Base-by-base conservation (phyloP, 306 rosid genomes). In the Cicer judaicum region DNA sequence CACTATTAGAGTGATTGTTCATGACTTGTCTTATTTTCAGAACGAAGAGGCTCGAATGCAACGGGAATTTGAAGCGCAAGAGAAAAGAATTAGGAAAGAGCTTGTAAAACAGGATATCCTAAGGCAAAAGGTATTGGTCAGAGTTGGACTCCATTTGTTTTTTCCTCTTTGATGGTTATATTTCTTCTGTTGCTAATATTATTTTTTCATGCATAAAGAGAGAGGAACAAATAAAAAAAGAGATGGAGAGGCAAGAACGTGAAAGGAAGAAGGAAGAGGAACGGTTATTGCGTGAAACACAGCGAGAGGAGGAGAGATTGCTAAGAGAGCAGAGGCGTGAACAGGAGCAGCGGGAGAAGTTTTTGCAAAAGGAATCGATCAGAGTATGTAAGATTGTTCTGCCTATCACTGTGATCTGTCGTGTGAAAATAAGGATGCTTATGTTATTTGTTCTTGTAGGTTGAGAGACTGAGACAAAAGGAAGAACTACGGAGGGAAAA, bases 191-290 rank as follows among this genome's bases (percentile, higher is more conserved):
- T 69, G 69, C 81, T 84, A 8, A 81, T 80, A 42, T 14, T 75
- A 41, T 69, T 40, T 46, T 73, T 54, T 48, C 49, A 14, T 74
- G 9, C 68, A 57, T 80, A 29, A 68, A 91, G 97, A 89, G 91
- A 69, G 94, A 91, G 64, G 97, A 91, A 72, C 92, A 87, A 56
- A 73, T 78, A 21, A 87, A 76, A 80, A 91, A 87, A 76, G 92
- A 91, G 67, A 83, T 87, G 89, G 92, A 91, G 84, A 91, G 82
- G 77, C 83, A 75, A 42, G 89, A 89, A 13, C 91, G 92, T 74
- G 97, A 89, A 74, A 87, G 89, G 87, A 82, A 55, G 75, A 91
- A 85, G 80, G 97, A 91, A 81, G 89, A 91, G 81, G 94, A 91
- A 77, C 89, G 89, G 68, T 42, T 88, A 47, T 53, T 87, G 86